These are phyloP conservation scores for Monocercomonoides exilis DNA, from an alignment of 78 protist species.

Conservation along the genomic window DNA sequence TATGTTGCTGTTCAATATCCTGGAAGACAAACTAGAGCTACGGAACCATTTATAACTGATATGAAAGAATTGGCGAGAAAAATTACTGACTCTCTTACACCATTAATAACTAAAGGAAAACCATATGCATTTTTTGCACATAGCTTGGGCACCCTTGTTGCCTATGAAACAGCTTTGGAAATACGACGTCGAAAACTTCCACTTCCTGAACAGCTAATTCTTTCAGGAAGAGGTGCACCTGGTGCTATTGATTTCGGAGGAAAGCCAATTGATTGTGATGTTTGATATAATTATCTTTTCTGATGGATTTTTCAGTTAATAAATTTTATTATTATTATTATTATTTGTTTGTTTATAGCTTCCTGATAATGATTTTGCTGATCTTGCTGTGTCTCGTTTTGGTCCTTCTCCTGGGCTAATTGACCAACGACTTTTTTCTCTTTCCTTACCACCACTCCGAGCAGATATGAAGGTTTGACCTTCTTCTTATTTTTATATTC, in stretches of 20 bases:
- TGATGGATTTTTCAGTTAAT: no score
- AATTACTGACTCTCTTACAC: not conserved
- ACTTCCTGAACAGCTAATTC: not conserved
- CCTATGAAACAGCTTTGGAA: not conserved
- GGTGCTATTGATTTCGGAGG: no score
- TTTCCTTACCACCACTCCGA: not conserved
- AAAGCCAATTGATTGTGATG: no score
- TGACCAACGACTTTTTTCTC: not conserved
- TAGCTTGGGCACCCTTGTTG: not conserved
- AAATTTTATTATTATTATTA: no score
- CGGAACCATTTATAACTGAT: not conserved
- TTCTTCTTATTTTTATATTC: no score
- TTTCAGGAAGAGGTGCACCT: not conserved
- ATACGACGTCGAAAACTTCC: not conserved
- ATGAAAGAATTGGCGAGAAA: not conserved
- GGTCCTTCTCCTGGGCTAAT: not conserved
- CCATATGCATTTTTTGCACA: not conserved
- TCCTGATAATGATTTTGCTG: not conserved
- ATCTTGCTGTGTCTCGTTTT: not conserved
- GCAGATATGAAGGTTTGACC: not conserved
- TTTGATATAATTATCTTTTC: no score
- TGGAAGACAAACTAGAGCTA: not conserved
- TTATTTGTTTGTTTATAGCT: no score
- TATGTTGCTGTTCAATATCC: not conserved
- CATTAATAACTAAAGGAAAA: not conserved